These are phyloP conservation scores for Blastobotrys serpentis DNA, from an alignment of 1,139 yeast species.

Conservation along the genomic window DNA sequence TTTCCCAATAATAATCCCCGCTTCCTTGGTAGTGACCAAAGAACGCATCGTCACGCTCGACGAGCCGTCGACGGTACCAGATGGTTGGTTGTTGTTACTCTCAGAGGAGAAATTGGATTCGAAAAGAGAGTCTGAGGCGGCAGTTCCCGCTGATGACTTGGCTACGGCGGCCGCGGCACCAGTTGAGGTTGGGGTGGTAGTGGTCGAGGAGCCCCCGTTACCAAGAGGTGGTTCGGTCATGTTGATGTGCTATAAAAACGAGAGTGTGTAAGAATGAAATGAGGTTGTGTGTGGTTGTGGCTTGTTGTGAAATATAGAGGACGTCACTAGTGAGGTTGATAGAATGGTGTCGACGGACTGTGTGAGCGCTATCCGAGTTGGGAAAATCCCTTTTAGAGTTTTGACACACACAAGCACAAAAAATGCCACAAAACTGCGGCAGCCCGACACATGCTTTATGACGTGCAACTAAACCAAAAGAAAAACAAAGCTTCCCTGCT, in stretches of 20 bases:
- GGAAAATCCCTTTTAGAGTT: neutral
- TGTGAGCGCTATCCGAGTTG: neutral
- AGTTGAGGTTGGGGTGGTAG: neutral
- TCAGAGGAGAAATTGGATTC: constrained; percentile 10
- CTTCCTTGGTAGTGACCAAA: constrained; percentile 80
- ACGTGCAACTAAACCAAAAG: too few species aligned
- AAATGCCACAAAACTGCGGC: neutral
- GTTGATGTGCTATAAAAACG: neutral
- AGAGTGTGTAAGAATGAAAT: neutral
- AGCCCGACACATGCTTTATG: too few species aligned
- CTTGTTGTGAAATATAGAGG: neutral
- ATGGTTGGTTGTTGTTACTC: neutral
- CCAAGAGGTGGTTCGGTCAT: neutral
- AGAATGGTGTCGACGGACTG: neutral
- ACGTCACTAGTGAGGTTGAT: neutral
- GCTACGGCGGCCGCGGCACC: neutral
- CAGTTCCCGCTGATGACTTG: neutral
- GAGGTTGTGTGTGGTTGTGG: neutral
- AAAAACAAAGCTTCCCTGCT: too few species aligned
- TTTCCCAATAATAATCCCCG: constrained; percentile 89
- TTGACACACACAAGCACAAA: neutral
- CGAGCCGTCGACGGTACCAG: neutral
- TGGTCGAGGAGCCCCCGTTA: constrained; percentile 2
- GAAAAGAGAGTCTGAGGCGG: constrained; percentile 10
- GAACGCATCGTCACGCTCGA: constrained; percentile 47